Evolutionary conservation across 176 grass and related monocot species (phyloP), one percentile per base, ranked within the genome.

Genomic region (Juncus effusus): DNA sequence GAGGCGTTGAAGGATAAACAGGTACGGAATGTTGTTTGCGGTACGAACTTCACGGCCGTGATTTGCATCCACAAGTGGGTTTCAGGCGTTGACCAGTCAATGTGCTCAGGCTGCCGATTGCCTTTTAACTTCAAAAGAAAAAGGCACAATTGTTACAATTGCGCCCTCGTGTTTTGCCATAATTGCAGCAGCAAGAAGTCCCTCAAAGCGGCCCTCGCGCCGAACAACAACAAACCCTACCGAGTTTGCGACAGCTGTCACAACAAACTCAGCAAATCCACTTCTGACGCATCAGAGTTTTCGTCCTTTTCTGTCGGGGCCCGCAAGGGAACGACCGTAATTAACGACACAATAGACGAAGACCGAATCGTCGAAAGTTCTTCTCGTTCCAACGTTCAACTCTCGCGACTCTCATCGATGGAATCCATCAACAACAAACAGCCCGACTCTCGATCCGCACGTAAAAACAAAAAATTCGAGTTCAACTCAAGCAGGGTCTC

Each of bases 21-120:
- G 81, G 94, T 93, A 67, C 78, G 94, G 76, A 97, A 60, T 84
- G 88, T 93, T 66, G 85, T 93, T 55, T 97, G 94, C 82, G 94
- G 94, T 77, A 82, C 71, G 64, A 97, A 89, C 64, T 97, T 97
- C 73, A 97, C 94, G 81, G 88, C 94, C 72, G 94, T 88, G 60
- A 84, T 97, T 73, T 97, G 88, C 84, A 97, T 97, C 75, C 94
- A 97, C 76, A 97, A 97, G 81, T 97, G 94, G 88, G 85, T 93
- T 56, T 97, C 88, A 72, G 85, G 94, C 75, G 76, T 89, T 64
- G 94, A 97, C 74, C 94, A 97, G 51, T 92, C 94, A 9, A 93
- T 97, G 85, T 97, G 94, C 78, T 97, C 94, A 38, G 94, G 94
- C 61, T 97, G 94, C 70, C 88, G 73, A 15, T 78, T 92, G 72